Conservation (phyloP, 805 yeast species). For the Starmera dryadoides region DNA sequence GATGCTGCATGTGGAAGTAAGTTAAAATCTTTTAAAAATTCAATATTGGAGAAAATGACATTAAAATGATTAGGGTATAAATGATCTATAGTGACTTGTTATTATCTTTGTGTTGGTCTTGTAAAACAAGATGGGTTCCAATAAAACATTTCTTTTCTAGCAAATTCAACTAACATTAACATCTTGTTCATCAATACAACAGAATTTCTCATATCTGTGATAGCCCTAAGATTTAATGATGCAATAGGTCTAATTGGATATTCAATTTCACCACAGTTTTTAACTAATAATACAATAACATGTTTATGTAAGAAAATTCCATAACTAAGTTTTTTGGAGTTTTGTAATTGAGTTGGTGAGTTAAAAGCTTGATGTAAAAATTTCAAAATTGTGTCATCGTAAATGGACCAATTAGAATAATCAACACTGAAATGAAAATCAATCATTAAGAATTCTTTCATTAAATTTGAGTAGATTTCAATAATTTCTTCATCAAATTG, state of each 20-base stretch:
- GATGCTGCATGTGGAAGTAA: not conserved
- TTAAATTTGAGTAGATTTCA: not conserved
- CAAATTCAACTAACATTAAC: slow-evolving; percentile 1
- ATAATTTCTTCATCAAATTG: not conserved
- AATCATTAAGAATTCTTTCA: not conserved
- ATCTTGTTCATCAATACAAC: not conserved
- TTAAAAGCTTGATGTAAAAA: not conserved
- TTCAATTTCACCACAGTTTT: not conserved
- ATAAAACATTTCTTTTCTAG: not conserved
- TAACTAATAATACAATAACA: not conserved
- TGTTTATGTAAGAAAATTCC: not conserved
- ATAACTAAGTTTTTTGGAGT: not conserved
- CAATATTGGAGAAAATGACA: too few relatives aligned
- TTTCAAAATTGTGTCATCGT: not conserved
- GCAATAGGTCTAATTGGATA: not conserved
- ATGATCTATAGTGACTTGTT: too few relatives aligned
- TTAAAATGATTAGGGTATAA: too few relatives aligned
- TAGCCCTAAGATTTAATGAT: not conserved
- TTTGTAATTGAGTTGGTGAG: not conserved
- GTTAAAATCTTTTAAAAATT: too few relatives aligned
- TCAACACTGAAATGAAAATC: not conserved
- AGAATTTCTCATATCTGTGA: not conserved
- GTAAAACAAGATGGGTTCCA: not conserved
- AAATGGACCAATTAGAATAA: not conserved
- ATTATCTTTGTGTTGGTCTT: not conserved